A percentile compares a stretch with the other conserved stretches of the same genome.
These are phyloP conservation scores for Brasenia schreberi DNA, from an alignment of 164 flowering plant species.

Conservation along the genomic window DNA sequence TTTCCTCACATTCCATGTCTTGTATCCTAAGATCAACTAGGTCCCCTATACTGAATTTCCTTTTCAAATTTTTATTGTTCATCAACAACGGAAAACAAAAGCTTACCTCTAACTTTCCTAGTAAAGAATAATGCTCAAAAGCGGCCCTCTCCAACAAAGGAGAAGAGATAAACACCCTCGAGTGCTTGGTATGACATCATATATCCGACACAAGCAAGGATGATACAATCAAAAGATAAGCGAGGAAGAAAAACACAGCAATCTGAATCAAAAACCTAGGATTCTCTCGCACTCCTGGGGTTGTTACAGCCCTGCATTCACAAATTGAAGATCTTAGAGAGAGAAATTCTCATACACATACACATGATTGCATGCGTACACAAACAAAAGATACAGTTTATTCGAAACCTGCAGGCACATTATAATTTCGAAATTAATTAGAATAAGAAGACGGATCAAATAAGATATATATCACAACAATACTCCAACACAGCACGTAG, in stretches of 20 bases:
- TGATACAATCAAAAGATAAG: constrained; percentile 85
- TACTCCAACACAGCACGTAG: too few species aligned
- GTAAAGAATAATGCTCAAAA: background rate
- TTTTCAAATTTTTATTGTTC: background rate
- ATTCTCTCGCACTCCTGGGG: constrained; percentile 93
- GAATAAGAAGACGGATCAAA: too few species aligned
- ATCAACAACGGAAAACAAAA: background rate
- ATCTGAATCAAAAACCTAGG: constrained; percentile 89
- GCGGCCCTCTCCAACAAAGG: background rate
- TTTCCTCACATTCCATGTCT: too few species aligned
- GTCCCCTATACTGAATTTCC: background rate
- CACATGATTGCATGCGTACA: too few species aligned
- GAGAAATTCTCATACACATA: too few species aligned
- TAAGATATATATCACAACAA: too few species aligned
- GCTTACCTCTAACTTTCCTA: background rate
- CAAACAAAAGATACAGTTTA: too few species aligned
- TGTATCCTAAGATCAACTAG: too few species aligned
- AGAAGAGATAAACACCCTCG: background rate
- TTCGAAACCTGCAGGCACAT: too few species aligned
- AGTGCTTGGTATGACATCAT: constrained; percentile 7
- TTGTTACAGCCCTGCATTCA: constrained; percentile 77
- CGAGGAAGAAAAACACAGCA: constrained; percentile 74
- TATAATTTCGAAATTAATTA: too few species aligned
- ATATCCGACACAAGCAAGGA: constrained; percentile 81
- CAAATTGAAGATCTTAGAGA: constrained; percentile 2